A percentile compares a stretch with the other conserved stretches of the same genome.
These are phyloP conservation scores for Aspergillus puulaauensis DNA, from an alignment of 2,329 filamentous ascomycete species.

Conservation along the genomic window DNA sequence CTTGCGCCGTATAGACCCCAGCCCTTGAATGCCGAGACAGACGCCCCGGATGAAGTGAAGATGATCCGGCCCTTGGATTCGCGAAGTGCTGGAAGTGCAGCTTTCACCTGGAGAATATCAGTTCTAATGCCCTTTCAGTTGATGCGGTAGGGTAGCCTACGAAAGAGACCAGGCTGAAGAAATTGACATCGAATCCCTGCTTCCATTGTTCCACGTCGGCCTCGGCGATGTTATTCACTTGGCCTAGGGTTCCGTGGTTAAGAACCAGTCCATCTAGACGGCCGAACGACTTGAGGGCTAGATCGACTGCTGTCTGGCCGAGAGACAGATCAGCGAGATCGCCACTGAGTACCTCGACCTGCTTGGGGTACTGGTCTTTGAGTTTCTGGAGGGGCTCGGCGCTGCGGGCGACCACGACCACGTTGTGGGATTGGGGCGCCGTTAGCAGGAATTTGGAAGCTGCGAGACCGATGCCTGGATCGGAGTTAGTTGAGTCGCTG, in stretches of 20 bases:
- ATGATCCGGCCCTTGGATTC: background rate
- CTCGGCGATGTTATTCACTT: background rate
- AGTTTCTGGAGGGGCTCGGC: background rate
- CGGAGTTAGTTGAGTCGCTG: background rate
- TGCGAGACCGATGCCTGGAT: background rate
- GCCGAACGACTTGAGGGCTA: background rate
- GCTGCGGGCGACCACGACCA: background rate
- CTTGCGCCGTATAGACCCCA: background rate
- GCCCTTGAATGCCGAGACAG: background rate
- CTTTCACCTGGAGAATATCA: background rate
- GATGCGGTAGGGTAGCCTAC: background rate
- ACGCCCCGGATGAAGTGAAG: background rate
- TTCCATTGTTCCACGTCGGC: background rate
- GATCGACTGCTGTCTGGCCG: background rate
- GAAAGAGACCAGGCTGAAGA: background rate
- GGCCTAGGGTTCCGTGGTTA: background rate
- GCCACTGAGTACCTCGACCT: background rate
- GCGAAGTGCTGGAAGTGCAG: background rate
- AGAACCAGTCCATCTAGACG: background rate
- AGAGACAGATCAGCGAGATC: background rate
- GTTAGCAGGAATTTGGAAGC: background rate
- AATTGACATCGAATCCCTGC: background rate
- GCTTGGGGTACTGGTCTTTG: background rate
- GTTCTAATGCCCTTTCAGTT: background rate
- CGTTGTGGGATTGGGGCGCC: background rate